Percentiles rank a stretch among this genome's conserved stretches.
Conservation (phyloP, 805 yeast genomes). For the Candida yuanshanica region DNA sequence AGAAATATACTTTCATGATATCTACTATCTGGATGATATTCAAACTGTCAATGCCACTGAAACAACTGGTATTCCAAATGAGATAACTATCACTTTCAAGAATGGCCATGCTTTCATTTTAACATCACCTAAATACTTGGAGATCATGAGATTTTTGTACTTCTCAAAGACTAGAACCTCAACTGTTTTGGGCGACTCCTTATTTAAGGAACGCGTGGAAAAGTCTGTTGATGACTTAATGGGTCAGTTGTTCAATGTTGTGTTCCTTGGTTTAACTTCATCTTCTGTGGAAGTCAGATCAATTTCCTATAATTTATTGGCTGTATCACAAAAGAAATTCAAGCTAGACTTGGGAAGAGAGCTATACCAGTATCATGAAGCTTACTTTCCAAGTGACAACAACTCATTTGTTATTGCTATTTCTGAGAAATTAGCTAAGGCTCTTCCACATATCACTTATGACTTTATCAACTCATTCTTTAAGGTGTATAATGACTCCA, state of each 20-base stretch:
- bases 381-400: slow-evolving; percentile 64
- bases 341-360: slow-evolving; percentile 54
- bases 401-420: slow-evolving; percentile 53
- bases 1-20: slow-evolving; percentile 36
- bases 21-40: slow-evolving; percentile 36
- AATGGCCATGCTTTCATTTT: slow-evolving; percentile 35
- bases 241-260: slow-evolving; percentile 58
- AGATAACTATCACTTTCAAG: slow-evolving; percentile 39
- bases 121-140: slow-evolving; percentile 46
- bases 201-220: slow-evolving; percentile 9
- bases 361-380: slow-evolving; percentile 48
- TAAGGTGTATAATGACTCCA: slow-evolving; percentile 43
- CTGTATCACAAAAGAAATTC: slow-evolving; percentile 56
- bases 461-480: slow-evolving; percentile 48
- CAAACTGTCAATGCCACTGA: slow-evolving; percentile 35
- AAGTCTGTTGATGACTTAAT: slow-evolving; percentile 37
- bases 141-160: slow-evolving; percentile 65
- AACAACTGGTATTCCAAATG: slow-evolving; percentile 43
- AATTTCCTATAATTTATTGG: slow-evolving; percentile 57
- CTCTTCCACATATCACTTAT: slow-evolving; percentile 54
- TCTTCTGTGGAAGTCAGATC: slow-evolving; percentile 52
- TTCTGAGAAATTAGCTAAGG: slow-evolving; percentile 49
- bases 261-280: slow-evolving; percentile 63
- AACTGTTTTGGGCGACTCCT: slow-evolving; percentile 20
- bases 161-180: slow-evolving; percentile 55